Evolutionary conservation across 169 alveolate species (phyloP), one percentile per base, ranked within the genome.

Genomic region (Babesia ovata): DNA sequence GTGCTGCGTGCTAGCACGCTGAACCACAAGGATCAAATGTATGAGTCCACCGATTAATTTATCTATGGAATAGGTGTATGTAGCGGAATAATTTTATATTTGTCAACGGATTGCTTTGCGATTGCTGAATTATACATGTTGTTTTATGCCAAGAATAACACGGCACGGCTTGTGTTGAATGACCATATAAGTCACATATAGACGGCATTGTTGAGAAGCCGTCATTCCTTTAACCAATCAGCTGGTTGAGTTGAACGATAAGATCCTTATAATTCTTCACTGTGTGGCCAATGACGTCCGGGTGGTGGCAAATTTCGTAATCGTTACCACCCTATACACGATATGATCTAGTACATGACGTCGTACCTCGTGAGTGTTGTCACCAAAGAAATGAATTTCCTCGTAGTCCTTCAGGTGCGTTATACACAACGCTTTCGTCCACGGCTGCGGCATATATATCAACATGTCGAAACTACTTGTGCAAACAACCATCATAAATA

Each of bases 251-350:
- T 24, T 88, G 77, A 42, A 69, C 65, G 16, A 94, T 85, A 4
- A 98, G 95, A 65, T 96, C 97, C 44, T 93, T 91, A 36, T 96
- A 96, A 56, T 66, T 75, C 53, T 72, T 84, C 19, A 97, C 99
- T 48, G 85, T 84, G 56, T 93, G 93, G 17, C 98, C 99, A 39
- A 92, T 84, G n/a, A 97, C 96, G 63, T 98, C 92, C 42, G 86
- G 93, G 61, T 94, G 95, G 42, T 60, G 59, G 73, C 59, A 96
- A 44, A 97, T 93, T 86, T 96, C 99, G 85, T 93, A 91, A 84
- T 97, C 99, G 84, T 97, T 97, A 29, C 99, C 99, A 19, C 99
- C 99, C 94, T 92, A 45, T 36, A 9, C 14, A 21, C 28, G 11
- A 48, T 53, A 42, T n/a, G 28, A 45, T 21, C 24, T 36, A 67